Evolutionary conservation across 176 grass and related monocot species (phyloP).

Genomic region (Musa itinerans): DNA sequence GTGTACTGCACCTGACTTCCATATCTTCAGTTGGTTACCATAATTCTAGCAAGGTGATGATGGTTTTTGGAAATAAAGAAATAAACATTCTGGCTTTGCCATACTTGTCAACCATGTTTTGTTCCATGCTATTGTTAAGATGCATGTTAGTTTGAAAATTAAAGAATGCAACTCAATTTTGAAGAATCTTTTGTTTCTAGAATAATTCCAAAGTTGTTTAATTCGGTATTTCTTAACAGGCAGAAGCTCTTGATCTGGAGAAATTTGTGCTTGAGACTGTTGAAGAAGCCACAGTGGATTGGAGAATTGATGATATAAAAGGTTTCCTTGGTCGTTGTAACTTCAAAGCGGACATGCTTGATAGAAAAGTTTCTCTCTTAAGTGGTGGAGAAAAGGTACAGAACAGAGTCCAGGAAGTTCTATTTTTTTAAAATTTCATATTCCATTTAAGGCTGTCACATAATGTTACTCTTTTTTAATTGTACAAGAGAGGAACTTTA

Average conservation of each 20-base stretch:
- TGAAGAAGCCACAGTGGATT: slow-evolving; percentile 76
- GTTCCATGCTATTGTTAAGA: not conserved
- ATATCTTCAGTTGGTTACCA: not conserved
- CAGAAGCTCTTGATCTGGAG: slow-evolving; percentile 90
- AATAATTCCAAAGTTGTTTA: not conserved
- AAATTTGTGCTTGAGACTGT: slow-evolving; percentile 94
- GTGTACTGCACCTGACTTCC: not conserved
- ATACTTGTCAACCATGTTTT: not conserved
- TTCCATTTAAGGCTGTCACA: too few species aligned
- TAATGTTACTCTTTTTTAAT: too few species aligned
- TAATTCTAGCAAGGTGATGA: not conserved
- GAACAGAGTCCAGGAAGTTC: not conserved
- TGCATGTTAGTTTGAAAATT: not conserved
- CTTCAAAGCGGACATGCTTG: slow-evolving; percentile 91
- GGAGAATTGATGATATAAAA: slow-evolving; percentile 90
- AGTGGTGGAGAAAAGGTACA: slow-evolving; percentile 97
- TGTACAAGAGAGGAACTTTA: too few species aligned
- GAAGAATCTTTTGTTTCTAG: slow-evolving; percentile 1
- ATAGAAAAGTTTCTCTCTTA: slow-evolving; percentile 79
- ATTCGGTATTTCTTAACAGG: slow-evolving; percentile 34
- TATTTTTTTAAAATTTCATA: not conserved
- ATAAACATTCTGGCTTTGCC: not conserved
- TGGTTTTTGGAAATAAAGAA: not conserved
- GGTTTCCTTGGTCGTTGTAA: slow-evolving; percentile 94
- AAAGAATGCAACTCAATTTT: not conserved